These are phyloP conservation scores for Trichoderma atroviride DNA, from an alignment of 2,329 filamentous ascomycete species.

Conservation along the genomic window DNA sequence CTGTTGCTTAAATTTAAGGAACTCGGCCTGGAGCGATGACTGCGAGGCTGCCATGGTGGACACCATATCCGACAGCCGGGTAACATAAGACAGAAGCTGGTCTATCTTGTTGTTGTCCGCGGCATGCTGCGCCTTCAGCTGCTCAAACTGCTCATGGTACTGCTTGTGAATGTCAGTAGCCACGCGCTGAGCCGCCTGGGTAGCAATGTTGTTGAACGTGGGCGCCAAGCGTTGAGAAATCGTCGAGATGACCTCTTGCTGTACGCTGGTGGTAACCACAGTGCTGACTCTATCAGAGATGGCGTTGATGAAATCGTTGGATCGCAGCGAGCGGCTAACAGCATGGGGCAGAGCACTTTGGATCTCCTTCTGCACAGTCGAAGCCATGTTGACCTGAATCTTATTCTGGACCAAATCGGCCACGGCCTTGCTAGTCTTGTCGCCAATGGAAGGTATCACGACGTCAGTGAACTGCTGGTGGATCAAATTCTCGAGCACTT, in stretches of 20 bases:
- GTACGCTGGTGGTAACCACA: slow-evolving; percentile 67
- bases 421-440: slow-evolving; percentile 67
- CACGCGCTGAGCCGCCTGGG: slow-evolving; percentile 68
- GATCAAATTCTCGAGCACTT: slow-evolving; percentile 76
- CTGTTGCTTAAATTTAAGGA: slow-evolving; percentile 60
- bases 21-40: slow-evolving; percentile 66
- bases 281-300: slow-evolving; percentile 71
- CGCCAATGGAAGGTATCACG: slow-evolving; percentile 74
- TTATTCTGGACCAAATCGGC: slow-evolving; percentile 71
- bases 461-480: slow-evolving; percentile 72
- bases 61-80: slow-evolving; percentile 68
- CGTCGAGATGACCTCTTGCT: slow-evolving; percentile 66
- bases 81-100: slow-evolving; percentile 68
- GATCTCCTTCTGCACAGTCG: slow-evolving; percentile 71
- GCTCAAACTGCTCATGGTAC: slow-evolving; percentile 54
- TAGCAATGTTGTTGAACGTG: slow-evolving; percentile 64
- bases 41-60: slow-evolving; percentile 70
- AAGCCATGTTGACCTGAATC: slow-evolving; percentile 67
- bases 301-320: slow-evolving; percentile 70
- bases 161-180: slow-evolving; percentile 69
- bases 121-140: slow-evolving; percentile 53
- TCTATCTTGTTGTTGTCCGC: slow-evolving; percentile 68
- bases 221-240: slow-evolving; percentile 68
- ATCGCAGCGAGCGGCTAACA: slow-evolving; percentile 58
- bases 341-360: slow-evolving; percentile 71